phyloP scores from a whole-genome alignment of 1,284 basidiomycete genomes.

The Pseudozyma thailandica region DNA sequence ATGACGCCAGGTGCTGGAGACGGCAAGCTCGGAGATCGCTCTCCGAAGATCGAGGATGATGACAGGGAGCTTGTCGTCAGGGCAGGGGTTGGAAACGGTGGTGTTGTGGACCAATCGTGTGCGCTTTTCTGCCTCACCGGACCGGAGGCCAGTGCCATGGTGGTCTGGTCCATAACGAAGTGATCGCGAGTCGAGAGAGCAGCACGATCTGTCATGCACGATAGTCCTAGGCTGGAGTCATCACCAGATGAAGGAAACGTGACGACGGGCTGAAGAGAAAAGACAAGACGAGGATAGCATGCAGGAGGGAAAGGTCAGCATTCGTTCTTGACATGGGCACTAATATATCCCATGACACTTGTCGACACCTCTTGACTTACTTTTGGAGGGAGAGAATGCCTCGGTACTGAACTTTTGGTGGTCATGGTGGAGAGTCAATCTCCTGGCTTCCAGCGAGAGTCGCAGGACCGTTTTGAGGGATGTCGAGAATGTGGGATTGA shows the following conservation, averaged over 20 bases:
- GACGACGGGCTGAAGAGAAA: conserved; percentile 16
- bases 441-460: too few relatives aligned
- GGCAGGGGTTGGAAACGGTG: conserved; percentile 26
- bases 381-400: conserved; percentile 45
- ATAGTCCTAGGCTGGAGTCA: conserved; percentile 6
- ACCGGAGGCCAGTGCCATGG: neutral
- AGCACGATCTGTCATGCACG: conserved; percentile 12
- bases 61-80: conserved; percentile 37
- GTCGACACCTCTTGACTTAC: conserved; percentile 20
- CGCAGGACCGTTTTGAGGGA: too few relatives aligned
- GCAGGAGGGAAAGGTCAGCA: too few relatives aligned
- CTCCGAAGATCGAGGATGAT: conserved; percentile 25
- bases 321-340: too few relatives aligned
- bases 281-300: neutral
- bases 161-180: neutral
- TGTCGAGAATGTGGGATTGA: conserved; percentile 15
- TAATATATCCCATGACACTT: neutral
- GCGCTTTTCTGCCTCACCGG: conserved; percentile 12
- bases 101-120: conserved; percentile 22
- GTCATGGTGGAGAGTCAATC: conserved; percentile 24
- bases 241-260: conserved; percentile 7
- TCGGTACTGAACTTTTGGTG: conserved; percentile 28
- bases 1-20: conserved; percentile 1
- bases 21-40: conserved; percentile 18
- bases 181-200: conserved; percentile 9